Evolutionary conservation across 169 alveolate species (phyloP), one percentile per base, ranked within the genome.

Genomic region (Babesia bigemina): DNA sequence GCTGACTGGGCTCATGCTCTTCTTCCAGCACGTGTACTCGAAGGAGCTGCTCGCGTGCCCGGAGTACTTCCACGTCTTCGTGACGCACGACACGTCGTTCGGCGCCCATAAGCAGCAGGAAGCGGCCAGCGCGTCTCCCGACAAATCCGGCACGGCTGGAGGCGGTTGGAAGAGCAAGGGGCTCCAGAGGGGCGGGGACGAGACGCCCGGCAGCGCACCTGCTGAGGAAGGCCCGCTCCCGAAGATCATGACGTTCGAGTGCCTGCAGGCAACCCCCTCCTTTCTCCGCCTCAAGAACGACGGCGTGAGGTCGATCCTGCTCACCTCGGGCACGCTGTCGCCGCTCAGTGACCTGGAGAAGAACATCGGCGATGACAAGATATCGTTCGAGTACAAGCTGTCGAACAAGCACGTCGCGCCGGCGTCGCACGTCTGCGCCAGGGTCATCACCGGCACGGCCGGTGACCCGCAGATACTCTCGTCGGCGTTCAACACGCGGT

Each of bases 311-410:
- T 91, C 97, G 0, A 83, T 94, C 16, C 90, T 96, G 36, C 93
- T 97, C 47, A 96, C 99, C 3, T 96, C 99, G 19, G 99, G 99
- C 2, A 97, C 99, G 14, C 89, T 97, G 73, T 90, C 97, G 0
- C 99, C 99, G 16, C 84, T 96, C 48, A 91, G 85, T 58, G 93
- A 95, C 42, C 87, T 95, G 81, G 94, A 94, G 58, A 91, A 90
- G 24, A 97, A 94, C 72, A 77, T 97, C 12, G 91, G 95, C 17
- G 93, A 96, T 21, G 75, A 81, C 65, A 91, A 91, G 71, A 69
- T 95, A n/a, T 69, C 89, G 62, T 96, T 95, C 85, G 88, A 92
- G 65, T 83, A 92, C 39, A 84, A 91, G 70, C 87, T 96, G 55
- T 97, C 95, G 83, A 96, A 94, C 86, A 93, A 92, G 29, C 99